Percentiles rank a stretch among this genome's conserved stretches.
Evolutionary conservation across 2,329 filamentous ascomycete genomes (phyloP).

Genomic region (Epichloe uncinata): DNA sequence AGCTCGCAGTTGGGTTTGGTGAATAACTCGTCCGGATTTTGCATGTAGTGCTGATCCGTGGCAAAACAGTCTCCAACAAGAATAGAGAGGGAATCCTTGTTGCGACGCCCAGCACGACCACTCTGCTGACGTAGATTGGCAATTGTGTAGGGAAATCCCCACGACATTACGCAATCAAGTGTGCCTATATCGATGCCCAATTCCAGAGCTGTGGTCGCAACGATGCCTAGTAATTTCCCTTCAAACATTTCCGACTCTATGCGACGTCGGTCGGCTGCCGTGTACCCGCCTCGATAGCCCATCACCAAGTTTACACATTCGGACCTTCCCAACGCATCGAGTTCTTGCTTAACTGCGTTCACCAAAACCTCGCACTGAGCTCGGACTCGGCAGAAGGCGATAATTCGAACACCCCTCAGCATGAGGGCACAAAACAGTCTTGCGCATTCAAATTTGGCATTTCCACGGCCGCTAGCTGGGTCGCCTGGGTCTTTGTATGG

Average conservation of each 20-base stretch:
- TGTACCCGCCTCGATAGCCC: slow-evolving; percentile 93
- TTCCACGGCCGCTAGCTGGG: slow-evolving; percentile 72
- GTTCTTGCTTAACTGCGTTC: slow-evolving; percentile 63
- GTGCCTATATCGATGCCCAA: slow-evolving; percentile 91
- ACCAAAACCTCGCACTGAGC: slow-evolving; percentile 81
- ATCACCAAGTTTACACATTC: slow-evolving; percentile 74
- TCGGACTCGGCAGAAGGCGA: slow-evolving; percentile 81
- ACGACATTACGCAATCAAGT: slow-evolving; percentile 83
- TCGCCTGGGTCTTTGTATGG: slow-evolving; percentile 84
- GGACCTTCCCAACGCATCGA: slow-evolving; percentile 55
- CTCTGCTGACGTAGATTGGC: slow-evolving; percentile 91
- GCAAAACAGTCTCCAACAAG: slow-evolving; percentile 81
- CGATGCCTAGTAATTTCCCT: slow-evolving; percentile 80
- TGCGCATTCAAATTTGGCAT: slow-evolving; percentile 73
- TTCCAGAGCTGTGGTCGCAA: slow-evolving; percentile 87
- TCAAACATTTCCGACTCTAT: slow-evolving; percentile 98
- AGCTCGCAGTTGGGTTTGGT: slow-evolving; percentile 80
- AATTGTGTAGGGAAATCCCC: slow-evolving; percentile 92
- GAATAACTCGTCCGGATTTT: slow-evolving; percentile 87
- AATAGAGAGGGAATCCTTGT: slow-evolving; percentile 85
- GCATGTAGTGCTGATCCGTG: slow-evolving; percentile 94
- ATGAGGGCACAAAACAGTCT: slow-evolving; percentile 83
- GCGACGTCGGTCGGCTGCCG: slow-evolving; percentile 70
- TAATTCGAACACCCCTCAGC: slow-evolving; percentile 75
- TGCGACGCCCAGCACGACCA: slow-evolving; percentile 78